These are phyloP conservation scores for Aspergillus carbonarius DNA, from an alignment of 2,329 filamentous ascomycete species.

Conservation along the genomic window DNA sequence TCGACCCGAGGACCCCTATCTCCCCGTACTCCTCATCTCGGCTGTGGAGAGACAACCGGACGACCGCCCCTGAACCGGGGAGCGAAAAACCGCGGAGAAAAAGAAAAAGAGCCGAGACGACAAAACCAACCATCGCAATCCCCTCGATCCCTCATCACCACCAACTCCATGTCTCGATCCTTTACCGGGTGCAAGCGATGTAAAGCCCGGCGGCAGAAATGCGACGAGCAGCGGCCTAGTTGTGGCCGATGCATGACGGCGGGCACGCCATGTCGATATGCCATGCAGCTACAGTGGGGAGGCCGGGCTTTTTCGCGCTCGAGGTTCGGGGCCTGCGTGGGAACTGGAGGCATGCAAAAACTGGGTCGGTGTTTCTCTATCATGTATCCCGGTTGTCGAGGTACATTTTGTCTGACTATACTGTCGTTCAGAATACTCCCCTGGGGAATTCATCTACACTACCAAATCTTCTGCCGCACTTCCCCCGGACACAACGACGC, in stretches of 20 bases:
- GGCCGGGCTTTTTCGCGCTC: constrained; percentile 43
- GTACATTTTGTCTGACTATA: neutral
- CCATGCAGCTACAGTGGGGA: constrained; percentile 45
- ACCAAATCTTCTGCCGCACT: constrained; percentile 23
- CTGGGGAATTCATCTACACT: constrained; percentile 42
- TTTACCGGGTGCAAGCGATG: constrained; percentile 46
- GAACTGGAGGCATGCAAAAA: constrained; percentile 36
- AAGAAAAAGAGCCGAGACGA: neutral
- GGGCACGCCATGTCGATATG: constrained; percentile 40
- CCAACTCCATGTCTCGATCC: constrained; percentile 39
- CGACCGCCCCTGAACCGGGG: constrained; percentile 2
- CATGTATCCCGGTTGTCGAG: neutral
- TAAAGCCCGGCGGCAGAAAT: constrained; percentile 47
- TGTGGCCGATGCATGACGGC: constrained; percentile 43
- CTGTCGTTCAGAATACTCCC: constrained; percentile 35
- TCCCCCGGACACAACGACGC: constrained; percentile 16
- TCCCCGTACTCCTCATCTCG: neutral
- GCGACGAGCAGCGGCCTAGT: constrained; percentile 43
- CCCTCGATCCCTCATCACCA: constrained; percentile 1
- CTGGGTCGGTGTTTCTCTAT: constrained; percentile 25
- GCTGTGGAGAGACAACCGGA: neutral
- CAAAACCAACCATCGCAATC: constrained; percentile 10
- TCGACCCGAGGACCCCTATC: neutral
- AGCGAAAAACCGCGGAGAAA: constrained; percentile 7
- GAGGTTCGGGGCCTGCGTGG: constrained; percentile 38